These are phyloP conservation scores for Gelatoporia subvermispora DNA, from an alignment of 768 basidiomycete species.

Conservation along the genomic window DNA sequence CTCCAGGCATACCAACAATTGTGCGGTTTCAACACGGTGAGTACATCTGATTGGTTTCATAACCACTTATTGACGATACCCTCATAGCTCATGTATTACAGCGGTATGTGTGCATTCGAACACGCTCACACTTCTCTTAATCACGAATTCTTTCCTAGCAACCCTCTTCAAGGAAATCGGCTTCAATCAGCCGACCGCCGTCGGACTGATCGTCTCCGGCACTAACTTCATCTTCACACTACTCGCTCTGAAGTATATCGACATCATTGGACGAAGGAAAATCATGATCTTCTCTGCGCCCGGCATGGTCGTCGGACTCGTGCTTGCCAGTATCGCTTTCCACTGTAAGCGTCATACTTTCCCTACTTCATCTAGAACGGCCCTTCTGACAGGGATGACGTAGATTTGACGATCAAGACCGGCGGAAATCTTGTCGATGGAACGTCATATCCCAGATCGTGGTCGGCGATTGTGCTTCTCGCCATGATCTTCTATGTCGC, in stretches of 20 bases:
- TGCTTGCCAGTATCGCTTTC: constrained; percentile 61
- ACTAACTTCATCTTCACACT: constrained; percentile 79
- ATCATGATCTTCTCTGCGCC: constrained; percentile 71
- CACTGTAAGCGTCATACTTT: constrained; percentile 41
- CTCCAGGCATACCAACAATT: constrained; percentile 83
- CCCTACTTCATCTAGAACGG: background rate
- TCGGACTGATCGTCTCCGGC: constrained; percentile 72
- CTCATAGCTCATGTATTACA: constrained; percentile 24
- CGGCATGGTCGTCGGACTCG: constrained; percentile 65
- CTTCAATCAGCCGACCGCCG: constrained; percentile 77
- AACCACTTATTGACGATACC: background rate
- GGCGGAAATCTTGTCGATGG: constrained; percentile 57
- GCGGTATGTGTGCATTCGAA: constrained; percentile 5
- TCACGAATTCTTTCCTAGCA: constrained; percentile 44
- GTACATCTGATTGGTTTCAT: background rate
- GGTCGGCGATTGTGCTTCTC: constrained; percentile 65
- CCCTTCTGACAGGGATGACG: background rate
- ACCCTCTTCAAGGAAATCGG: constrained; percentile 79
- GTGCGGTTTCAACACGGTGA: constrained; percentile 80
- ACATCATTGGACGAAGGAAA: constrained; percentile 60
- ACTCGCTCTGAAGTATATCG: constrained; percentile 70
- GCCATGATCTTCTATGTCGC: constrained; percentile 85
- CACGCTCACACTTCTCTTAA: too few relatives aligned
- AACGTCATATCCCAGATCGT: constrained; percentile 50
- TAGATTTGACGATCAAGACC: constrained; percentile 59